Evolutionary conservation across 2,329 filamentous ascomycete species (phyloP).

Genomic region (Torrubiella hemipterigena): DNA sequence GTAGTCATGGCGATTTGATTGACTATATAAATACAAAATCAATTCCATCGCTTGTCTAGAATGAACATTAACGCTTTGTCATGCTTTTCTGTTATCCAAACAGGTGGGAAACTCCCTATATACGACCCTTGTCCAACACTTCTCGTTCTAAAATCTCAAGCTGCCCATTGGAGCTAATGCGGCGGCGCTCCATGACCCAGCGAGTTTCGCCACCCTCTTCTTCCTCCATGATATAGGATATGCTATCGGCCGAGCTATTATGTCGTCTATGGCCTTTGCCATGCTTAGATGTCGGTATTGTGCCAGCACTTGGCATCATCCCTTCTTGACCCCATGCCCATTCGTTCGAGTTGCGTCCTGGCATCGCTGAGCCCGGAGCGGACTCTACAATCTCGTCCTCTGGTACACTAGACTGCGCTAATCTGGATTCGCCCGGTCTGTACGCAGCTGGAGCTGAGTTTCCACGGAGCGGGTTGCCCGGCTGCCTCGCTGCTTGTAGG

Average conservation of each 20-base stretch:
- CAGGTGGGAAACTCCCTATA: too few species aligned
- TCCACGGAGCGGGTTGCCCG: constrained; percentile 3
- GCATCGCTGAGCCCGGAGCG: constrained; percentile 4
- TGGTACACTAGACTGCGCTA: background rate
- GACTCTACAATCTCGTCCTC: constrained; percentile 2
- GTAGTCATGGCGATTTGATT: too few species aligned
- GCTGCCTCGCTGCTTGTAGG: constrained; percentile 1
- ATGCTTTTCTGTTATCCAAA: too few species aligned
- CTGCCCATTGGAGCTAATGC: constrained; percentile 53
- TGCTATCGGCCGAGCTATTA: constrained; percentile 51
- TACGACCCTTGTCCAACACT: constrained; percentile 45
- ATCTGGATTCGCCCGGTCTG: background rate
- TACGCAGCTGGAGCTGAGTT: constrained; percentile 4
- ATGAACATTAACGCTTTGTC: too few species aligned
- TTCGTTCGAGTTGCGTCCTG: constrained; percentile 2
- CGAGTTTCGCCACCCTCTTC: constrained; percentile 45
- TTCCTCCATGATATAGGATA: constrained; percentile 56
- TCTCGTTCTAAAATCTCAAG: constrained; percentile 54
- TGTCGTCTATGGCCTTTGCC: constrained; percentile 31
- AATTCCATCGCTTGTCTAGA: too few species aligned
- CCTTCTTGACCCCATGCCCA: constrained; percentile 5
- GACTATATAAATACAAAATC: too few species aligned
- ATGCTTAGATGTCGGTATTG: constrained; percentile 6
- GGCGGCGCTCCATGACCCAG: constrained; percentile 59
- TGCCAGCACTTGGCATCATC: background rate